Percentiles rank a stretch among this genome's conserved stretches.
These are phyloP conservation scores for Plectosphaerella plurivora DNA, from an alignment of 2,329 filamentous ascomycete species.

Conservation along the genomic window DNA sequence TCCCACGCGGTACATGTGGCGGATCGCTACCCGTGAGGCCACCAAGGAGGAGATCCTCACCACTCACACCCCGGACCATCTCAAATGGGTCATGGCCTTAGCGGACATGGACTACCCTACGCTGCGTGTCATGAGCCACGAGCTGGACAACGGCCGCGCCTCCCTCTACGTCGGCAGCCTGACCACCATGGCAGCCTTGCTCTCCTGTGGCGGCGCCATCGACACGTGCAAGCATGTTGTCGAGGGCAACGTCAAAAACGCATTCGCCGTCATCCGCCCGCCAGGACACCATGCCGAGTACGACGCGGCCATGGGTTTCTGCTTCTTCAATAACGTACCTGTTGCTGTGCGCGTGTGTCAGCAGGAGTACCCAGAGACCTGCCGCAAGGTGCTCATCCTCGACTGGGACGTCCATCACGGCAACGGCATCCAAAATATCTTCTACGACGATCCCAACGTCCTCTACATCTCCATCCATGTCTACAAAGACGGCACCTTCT, in stretches of 20 bases:
- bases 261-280: constrained; percentile 90
- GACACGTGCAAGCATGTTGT: constrained; percentile 94
- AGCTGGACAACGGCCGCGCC: constrained; percentile 60
- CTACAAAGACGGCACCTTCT: constrained; percentile 78
- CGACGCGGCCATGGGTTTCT: constrained; percentile 85
- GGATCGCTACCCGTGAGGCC: constrained; percentile 75
- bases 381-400: constrained; percentile 85
- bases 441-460: constrained; percentile 90
- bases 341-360: constrained; percentile 89
- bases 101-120: constrained; percentile 53
- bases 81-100: constrained; percentile 66
- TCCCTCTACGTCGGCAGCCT: constrained; percentile 81
- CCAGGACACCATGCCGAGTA: constrained; percentile 94
- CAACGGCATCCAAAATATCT: constrained; percentile 94
- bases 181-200: constrained; percentile 73
- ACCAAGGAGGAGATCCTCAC: constrained; percentile 74
- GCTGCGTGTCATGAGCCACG: constrained; percentile 61
- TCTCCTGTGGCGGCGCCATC: constrained; percentile 90
- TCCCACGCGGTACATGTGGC: constrained; percentile 62
- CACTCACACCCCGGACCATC: constrained; percentile 75
- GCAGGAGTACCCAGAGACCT: constrained; percentile 69
- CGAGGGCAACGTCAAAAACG: constrained; percentile 80
- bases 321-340: constrained; percentile 96
- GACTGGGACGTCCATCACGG: constrained; percentile 85
- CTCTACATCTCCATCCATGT: constrained; percentile 95